A percentile compares a stretch with the other conserved stretches of the same genome.
Conservation (phyloP, 257 asterid genomes). For the Sherardia arvensis region DNA sequence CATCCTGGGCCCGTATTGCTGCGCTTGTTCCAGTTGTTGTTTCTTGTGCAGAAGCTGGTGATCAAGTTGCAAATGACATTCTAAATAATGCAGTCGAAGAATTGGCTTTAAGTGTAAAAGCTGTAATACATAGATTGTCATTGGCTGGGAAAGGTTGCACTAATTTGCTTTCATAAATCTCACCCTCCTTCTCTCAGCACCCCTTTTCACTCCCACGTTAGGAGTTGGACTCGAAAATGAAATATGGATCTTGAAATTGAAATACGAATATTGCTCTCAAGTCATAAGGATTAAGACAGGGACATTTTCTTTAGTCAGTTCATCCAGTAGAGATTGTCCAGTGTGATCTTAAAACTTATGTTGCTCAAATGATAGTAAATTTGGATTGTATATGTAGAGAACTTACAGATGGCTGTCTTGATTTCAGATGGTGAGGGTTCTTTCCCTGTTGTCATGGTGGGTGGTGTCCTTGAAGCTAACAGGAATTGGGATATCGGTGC, state of each 20-base stretch:
- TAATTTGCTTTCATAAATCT: not conserved
- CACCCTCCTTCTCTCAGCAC: not conserved
- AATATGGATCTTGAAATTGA: not conserved
- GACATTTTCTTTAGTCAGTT: not conserved
- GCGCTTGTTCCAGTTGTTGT: slow-evolving; percentile 89
- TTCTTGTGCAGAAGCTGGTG: slow-evolving; percentile 92
- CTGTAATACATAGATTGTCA: slow-evolving; percentile 67
- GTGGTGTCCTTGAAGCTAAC: slow-evolving; percentile 87
- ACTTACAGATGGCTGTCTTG: slow-evolving; percentile 11
- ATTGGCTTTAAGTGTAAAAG: slow-evolving; percentile 68
- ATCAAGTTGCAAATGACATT: slow-evolving; percentile 69
- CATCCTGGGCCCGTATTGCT: slow-evolving; percentile 98
- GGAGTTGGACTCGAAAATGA: not conserved
- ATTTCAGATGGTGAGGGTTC: slow-evolving; percentile 60
- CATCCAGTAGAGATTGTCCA: not conserved
- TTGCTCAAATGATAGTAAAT: not conserved
- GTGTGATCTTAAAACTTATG: not conserved
- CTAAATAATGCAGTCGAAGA: slow-evolving; percentile 71
- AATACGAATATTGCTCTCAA: not conserved
- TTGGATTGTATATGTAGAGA: not conserved
- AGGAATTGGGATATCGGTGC: slow-evolving; percentile 73
- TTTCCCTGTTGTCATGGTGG: slow-evolving; percentile 92
- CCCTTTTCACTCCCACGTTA: not conserved
- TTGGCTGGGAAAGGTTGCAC: slow-evolving; percentile 78
- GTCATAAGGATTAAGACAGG: not conserved